phyloP scores from a whole-genome alignment of 2,329 filamentous ascomycete genomes.

The Geosmithia flava region DNA sequence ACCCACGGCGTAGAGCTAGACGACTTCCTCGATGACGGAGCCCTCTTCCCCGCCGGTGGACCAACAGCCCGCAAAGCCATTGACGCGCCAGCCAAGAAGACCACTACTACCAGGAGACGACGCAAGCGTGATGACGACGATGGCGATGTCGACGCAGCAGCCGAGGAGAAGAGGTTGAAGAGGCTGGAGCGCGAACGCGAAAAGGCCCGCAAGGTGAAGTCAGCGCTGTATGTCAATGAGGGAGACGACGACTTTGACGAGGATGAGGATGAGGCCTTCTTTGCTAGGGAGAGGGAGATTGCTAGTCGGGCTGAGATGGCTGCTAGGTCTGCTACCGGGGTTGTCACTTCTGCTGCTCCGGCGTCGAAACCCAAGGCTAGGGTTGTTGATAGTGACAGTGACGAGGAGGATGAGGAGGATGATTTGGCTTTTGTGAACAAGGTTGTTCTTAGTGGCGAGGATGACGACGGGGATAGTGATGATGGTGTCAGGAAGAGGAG shows the following conservation, averaged over 20 bases:
- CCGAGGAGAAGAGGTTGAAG: constrained; percentile 49
- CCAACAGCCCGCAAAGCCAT: constrained; percentile 44
- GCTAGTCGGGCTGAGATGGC: constrained; percentile 37
- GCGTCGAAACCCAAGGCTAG: constrained; percentile 18
- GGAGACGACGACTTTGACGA: constrained; percentile 85
- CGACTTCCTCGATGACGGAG: constrained; percentile 26
- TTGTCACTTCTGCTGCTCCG: background rate
- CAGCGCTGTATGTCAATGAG: constrained; percentile 64
- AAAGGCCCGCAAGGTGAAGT: constrained; percentile 72
- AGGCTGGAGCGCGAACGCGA: constrained; percentile 60
- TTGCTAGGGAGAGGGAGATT: constrained; percentile 52
- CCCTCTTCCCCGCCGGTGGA: constrained; percentile 58
- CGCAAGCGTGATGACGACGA: constrained; percentile 33
- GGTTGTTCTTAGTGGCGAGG: constrained; percentile 9
- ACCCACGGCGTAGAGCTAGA: constrained; percentile 44
- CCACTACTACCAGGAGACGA: constrained; percentile 24
- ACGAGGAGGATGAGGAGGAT: constrained; percentile 14
- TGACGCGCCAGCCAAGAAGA: constrained; percentile 45
- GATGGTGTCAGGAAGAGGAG: constrained; percentile 23
- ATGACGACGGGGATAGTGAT: constrained; percentile 15
- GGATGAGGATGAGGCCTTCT: constrained; percentile 61
- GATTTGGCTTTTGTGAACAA: constrained; percentile 8
- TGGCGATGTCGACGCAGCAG: constrained; percentile 45
- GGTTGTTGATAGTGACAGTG: constrained; percentile 11
- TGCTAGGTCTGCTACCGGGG: constrained; percentile 11